These are phyloP conservation scores for Colletotrichum sp. DNA, from an alignment of 2,329 filamentous ascomycete species.

Conservation along the genomic window DNA sequence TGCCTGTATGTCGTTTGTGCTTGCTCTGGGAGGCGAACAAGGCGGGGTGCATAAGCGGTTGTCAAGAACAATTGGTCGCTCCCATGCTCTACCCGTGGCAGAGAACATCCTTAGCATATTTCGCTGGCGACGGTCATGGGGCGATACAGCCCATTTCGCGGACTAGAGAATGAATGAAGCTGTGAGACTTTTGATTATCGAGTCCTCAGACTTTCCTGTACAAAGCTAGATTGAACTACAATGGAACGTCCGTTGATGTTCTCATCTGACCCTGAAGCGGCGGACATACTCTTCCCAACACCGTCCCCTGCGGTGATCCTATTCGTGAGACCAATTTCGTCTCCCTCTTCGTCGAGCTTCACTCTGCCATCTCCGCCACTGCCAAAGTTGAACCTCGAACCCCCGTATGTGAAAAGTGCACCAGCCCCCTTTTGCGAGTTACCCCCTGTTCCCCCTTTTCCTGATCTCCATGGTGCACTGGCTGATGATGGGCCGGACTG, in stretches of 20 bases:
- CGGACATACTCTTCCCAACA: not conserved
- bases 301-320: not conserved
- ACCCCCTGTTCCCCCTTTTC: not conserved
- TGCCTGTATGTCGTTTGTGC: no score
- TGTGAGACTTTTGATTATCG: no score
- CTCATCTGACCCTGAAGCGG: conserved; percentile 23
- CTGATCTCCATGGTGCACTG: not conserved
- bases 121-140: no score
- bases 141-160: no score
- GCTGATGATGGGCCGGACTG: not conserved
- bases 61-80: no score
- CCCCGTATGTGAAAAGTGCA: conserved; percentile 3
- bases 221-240: not conserved
- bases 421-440: not conserved
- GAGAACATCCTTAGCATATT: no score
- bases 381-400: not conserved
- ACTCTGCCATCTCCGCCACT: not conserved
- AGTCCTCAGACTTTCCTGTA: not conserved
- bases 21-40: no score
- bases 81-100: no score
- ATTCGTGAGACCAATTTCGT: conserved; percentile 11
- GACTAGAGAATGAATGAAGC: no score
- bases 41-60: no score
- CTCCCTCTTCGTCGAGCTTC: not conserved
- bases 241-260: not conserved